Evolutionary conservation across 192 early-diverging fungal species (phyloP).

Genomic region (Oehlia diaphana): DNA sequence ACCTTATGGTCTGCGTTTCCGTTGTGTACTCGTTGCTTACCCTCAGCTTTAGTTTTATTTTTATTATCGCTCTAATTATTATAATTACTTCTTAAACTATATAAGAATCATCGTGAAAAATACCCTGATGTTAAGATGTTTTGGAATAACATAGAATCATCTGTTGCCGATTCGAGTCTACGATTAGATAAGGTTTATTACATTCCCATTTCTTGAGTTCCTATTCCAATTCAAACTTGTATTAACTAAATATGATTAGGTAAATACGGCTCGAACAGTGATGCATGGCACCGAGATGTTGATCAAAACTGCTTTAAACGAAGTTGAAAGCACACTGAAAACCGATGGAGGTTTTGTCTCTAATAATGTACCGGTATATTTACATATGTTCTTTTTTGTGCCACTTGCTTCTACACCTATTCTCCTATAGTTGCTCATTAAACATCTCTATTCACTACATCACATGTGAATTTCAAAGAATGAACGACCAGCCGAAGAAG

Average conservation of each 20-base stretch:
- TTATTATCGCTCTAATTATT: too few species aligned
- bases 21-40: background rate
- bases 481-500: constrained; percentile 16
- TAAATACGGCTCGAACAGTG: constrained; percentile 13
- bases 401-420: constrained; percentile 9
- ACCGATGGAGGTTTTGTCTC: background rate
- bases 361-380: background rate
- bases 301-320: constrained; percentile 2
- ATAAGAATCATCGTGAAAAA: constrained; percentile 9
- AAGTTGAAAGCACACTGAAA: constrained; percentile 11
- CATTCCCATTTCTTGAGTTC: background rate
- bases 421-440: background rate
- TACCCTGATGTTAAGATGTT: background rate
- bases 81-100: background rate
- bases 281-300: background rate
- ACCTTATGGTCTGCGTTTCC: constrained; percentile 19
- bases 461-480: constrained; percentile 21
- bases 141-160: constrained; percentile 15
- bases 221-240: constrained; percentile 12
- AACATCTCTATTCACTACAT: background rate
- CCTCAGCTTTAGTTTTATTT: too few species aligned
- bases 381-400: constrained; percentile 4
- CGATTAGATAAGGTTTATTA: background rate
- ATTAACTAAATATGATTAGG: constrained; percentile 18
- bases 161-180: background rate